phyloP scores from a whole-genome alignment of 108 stramenopile species.

The Cyclotella sp. region DNA sequence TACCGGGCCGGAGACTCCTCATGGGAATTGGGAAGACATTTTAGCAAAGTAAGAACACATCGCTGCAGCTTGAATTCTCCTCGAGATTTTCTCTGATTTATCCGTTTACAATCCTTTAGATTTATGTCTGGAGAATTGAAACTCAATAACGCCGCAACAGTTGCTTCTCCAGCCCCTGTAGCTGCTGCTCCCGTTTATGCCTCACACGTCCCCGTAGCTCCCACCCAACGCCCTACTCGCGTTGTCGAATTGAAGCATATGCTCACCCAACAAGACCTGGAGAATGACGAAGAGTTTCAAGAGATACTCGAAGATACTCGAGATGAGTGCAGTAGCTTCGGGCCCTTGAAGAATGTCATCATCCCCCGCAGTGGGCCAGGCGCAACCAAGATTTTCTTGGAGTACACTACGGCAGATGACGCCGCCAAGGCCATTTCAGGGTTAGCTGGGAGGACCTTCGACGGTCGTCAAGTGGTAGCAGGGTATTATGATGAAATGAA shows the following conservation, averaged over 20 bases:
- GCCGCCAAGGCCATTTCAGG: slow-evolving; percentile 77
- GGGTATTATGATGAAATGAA: slow-evolving; percentile 77
- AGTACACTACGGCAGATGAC: slow-evolving; percentile 75
- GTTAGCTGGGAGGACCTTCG: slow-evolving; percentile 85
- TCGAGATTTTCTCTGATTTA: not conserved
- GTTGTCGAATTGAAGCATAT: slow-evolving; percentile 93
- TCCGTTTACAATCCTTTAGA: slow-evolving; percentile 1
- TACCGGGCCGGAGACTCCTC: slow-evolving; percentile 83
- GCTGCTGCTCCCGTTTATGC: slow-evolving; percentile 28
- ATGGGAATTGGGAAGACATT: slow-evolving; percentile 96
- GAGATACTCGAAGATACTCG: slow-evolving; percentile 94
- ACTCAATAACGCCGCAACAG: slow-evolving; percentile 43
- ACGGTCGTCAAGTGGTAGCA: slow-evolving; percentile 79
- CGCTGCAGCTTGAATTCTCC: not conserved
- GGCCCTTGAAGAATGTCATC: slow-evolving; percentile 76
- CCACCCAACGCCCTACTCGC: slow-evolving; percentile 53
- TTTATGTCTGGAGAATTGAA: slow-evolving; percentile 85
- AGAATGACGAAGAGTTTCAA: slow-evolving; percentile 81
- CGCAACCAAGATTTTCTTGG: slow-evolving; percentile 85
- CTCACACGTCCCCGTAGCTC: slow-evolving; percentile 41
- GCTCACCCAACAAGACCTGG: slow-evolving; percentile 84
- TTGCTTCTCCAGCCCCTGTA: slow-evolving; percentile 18
- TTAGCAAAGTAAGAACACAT: slow-evolving; percentile 73
- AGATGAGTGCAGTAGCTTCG: slow-evolving; percentile 92
- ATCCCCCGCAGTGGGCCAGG: slow-evolving; percentile 85